phyloP scores from a whole-genome alignment of 2,329 filamentous ascomycete genomes.

The Cladosporium cucumerinum region DNA sequence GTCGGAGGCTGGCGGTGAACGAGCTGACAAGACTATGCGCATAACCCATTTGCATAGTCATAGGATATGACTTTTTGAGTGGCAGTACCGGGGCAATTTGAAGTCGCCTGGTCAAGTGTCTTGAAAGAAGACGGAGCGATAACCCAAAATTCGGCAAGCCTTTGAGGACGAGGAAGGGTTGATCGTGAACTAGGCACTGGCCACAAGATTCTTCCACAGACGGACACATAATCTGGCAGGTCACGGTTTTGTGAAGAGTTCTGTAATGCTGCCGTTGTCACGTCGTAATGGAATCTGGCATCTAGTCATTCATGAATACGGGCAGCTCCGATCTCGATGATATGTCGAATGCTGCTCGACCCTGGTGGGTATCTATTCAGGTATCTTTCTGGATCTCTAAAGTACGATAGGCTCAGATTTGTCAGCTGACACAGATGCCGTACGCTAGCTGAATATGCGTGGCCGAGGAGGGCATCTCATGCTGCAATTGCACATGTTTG shows the following conservation, averaged over 20 bases:
- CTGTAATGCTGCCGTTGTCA: background rate
- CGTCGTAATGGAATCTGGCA: background rate
- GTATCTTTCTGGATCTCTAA: background rate
- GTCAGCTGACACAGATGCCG: background rate
- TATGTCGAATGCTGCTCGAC: background rate
- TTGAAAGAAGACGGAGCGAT: background rate
- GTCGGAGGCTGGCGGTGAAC: conserved; percentile 87
- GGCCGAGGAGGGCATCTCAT: background rate
- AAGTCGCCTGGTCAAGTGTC: background rate
- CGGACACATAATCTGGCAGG: background rate
- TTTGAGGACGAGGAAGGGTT: background rate
- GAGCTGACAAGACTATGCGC: background rate
- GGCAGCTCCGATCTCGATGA: background rate
- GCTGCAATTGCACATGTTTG: background rate
- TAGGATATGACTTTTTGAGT: background rate
- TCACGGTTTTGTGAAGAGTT: background rate
- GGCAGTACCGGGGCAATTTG: background rate
- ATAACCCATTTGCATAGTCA: background rate
- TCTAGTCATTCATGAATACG: background rate
- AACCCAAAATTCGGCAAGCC: background rate
- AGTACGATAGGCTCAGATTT: background rate
- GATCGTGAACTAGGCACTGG: background rate
- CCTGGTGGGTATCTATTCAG: background rate
- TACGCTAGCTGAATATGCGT: background rate
- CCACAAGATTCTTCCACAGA: background rate